Conservation (phyloP, 768 basidiomycete species). For the Amyloporia xantha region DNA sequence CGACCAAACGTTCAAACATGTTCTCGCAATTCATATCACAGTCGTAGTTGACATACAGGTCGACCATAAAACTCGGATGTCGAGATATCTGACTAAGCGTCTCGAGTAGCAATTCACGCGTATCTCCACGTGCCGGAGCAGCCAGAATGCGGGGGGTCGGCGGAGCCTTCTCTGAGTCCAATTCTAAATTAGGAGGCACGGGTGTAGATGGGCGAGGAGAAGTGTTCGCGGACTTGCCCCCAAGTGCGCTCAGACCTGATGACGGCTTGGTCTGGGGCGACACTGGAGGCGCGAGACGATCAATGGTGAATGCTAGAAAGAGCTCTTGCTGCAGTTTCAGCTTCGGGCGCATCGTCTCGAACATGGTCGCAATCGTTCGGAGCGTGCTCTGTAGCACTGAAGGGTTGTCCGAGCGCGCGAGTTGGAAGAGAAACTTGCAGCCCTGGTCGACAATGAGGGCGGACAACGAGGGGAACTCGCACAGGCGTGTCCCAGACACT, state of each 20-base stretch:
- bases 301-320: conserved; percentile 90
- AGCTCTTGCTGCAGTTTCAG: conserved; percentile 94
- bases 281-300: conserved; percentile 67
- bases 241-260: conserved; percentile 1
- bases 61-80: conserved; percentile 89
- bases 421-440: conserved; percentile 95
- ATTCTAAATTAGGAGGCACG: conserved; percentile 17
- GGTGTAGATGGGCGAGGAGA: conserved; percentile 31
- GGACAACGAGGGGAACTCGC: conserved; percentile 70
- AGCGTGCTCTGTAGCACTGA: conserved; percentile 74
- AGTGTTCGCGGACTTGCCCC: conserved; percentile 7
- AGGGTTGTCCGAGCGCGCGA: conserved; percentile 85
- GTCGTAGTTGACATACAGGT: conserved; percentile 94
- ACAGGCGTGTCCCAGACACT: conserved; percentile 69
- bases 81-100: conserved; percentile 75
- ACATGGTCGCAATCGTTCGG: conserved; percentile 80
- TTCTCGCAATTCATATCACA: conserved; percentile 97
- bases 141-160: conserved; percentile 46
- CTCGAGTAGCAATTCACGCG: conserved; percentile 85
- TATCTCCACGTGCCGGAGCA: conserved; percentile 79
- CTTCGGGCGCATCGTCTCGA: conserved; percentile 78
- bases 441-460: conserved; percentile 79
- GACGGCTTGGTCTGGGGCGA: conserved; percentile 18
- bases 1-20: conserved; percentile 82
- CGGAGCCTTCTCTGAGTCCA: conserved; percentile 17